Evolutionary conservation across 2,329 filamentous ascomycete species (phyloP), one percentile per base, ranked within the genome.

Genomic region (Chrysosporium queenslandicum): DNA sequence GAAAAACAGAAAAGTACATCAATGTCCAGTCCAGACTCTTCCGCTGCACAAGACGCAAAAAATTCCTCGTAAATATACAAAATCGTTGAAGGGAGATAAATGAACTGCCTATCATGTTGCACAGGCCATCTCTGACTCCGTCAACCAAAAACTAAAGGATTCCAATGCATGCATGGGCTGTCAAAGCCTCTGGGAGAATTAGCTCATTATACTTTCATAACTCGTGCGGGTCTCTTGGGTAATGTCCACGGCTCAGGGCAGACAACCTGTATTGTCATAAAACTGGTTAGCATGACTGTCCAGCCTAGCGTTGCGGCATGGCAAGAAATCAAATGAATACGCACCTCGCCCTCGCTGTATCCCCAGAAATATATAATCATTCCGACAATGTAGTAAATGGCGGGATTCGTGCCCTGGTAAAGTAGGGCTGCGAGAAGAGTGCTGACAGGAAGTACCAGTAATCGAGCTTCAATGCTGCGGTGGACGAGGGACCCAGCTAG

Each of bases 301-400:
- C 40, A 43, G 20, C 2, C 21, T 5, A 12, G 37, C n/a, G 4
- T 39, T 39, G n/a, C 36, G 36, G 34, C 14, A n/a, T 21, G 14
- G 8, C 9, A 4, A 14, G 14, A 46, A 14, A 20, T 36, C 18
- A 4, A 37, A 20, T 21, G 32, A 34, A 18, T 59, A 74, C 85
- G 66, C 71, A 95, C 90, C 83, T 98, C 92, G 70, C 92, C 92
- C 70, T 98, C 91, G 63, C 85, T 92, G 64, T 94, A 97, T 1
- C 87, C 92, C 90, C 90, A 96, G 63, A 97, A 95, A 70, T 97
- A 98, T 12, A 92, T 83, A 6, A 74, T 76, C 72, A 94, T 83
- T 18, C 85, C 91, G 56, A 96, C 79, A 23, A 94, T 67, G 67
- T 97, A 96, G 72, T 97, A 98, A 49, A 97, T 72, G 3, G 87